phyloP scores from a whole-genome alignment of 352 stramenopile genomes.

The Thalassiosira livingstoniorum region DNA sequence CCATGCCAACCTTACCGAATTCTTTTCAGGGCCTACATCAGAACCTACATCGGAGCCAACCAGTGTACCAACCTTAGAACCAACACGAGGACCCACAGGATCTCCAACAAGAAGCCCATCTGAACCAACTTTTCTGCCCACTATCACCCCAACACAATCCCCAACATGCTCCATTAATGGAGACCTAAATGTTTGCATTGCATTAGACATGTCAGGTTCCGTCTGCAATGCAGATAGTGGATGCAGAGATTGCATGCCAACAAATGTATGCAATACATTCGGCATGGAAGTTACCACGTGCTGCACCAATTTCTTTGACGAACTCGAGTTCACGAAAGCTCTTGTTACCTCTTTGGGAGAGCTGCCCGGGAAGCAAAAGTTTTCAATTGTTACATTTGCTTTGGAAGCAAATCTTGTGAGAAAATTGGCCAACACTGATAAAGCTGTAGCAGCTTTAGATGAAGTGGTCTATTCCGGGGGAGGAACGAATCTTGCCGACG shows the following conservation, averaged over 20 bases:
- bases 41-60: conserved; percentile 2
- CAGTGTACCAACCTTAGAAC: not conserved
- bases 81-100: conserved; percentile 6
- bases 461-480: conserved; percentile 27
- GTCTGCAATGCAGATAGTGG: conserved; percentile 18
- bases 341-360: conserved; percentile 28
- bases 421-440: conserved; percentile 13
- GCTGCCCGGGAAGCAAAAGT: conserved; percentile 29
- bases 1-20: not conserved
- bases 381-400: conserved; percentile 29
- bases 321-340: conserved; percentile 29
- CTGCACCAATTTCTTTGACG: conserved; percentile 39
- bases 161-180: conserved; percentile 35
- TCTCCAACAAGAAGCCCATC: not conserved
- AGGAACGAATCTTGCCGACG: conserved; percentile 28
- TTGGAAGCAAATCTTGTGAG: conserved; percentile 21
- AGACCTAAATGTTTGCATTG: conserved; percentile 43
- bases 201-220: conserved; percentile 38
- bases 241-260: not conserved
- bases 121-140: too few species aligned
- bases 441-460: conserved; percentile 27
- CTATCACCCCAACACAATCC: too few species aligned
- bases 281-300: conserved; percentile 20
- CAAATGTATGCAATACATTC: conserved; percentile 21
- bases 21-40: not conserved